phyloP scores from a whole-genome alignment of 495 filamentous ascomycete species.

The Aspergillus cristatus region DNA sequence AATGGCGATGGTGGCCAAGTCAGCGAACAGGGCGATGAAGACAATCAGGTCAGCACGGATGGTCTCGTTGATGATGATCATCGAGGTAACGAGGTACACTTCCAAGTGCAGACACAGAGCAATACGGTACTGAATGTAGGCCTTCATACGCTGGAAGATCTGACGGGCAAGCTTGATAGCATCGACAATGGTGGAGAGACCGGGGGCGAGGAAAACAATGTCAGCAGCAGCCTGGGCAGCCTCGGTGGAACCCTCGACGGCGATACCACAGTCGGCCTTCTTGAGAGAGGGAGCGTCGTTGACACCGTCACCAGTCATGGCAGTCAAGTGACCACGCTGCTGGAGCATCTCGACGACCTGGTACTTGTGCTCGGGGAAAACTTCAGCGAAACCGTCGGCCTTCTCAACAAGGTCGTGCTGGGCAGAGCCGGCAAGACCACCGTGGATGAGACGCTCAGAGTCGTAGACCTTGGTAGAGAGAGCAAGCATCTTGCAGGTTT shows the following conservation, averaged over 20 bases:
- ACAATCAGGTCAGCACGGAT: conserved; percentile 59
- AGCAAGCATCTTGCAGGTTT: conserved; percentile 74
- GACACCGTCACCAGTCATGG: conserved; percentile 70
- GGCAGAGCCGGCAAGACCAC: conserved; percentile 61
- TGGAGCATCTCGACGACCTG: conserved; percentile 71
- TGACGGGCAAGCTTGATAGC: conserved; percentile 71
- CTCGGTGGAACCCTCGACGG: conserved; percentile 68
- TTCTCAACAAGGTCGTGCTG: conserved; percentile 70
- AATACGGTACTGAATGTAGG: conserved; percentile 74
- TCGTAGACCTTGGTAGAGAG: conserved; percentile 73
- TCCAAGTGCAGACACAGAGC: conserved; percentile 68
- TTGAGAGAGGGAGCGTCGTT: conserved; percentile 66
- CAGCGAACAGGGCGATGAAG: conserved; percentile 69
- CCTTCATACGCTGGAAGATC: conserved; percentile 79
- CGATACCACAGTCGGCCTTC: conserved; percentile 70
- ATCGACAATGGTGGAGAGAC: conserved; percentile 67
- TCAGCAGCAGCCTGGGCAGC: conserved; percentile 69
- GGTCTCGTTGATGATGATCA: conserved; percentile 70
- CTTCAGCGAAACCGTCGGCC: conserved; percentile 68
- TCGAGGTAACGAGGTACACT: conserved; percentile 69
- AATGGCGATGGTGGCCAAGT: conserved; percentile 67
- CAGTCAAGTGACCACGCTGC: conserved; percentile 64
- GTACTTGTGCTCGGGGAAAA: conserved; percentile 73
- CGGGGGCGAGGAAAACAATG: conserved; percentile 72
- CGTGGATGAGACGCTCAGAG: conserved; percentile 64